Percentiles rank a stretch among this genome's conserved stretches.
These are phyloP conservation scores for Dalbergia cochinchinensis DNA, from an alignment of 306 rosid genomes.

Conservation along the genomic window DNA sequence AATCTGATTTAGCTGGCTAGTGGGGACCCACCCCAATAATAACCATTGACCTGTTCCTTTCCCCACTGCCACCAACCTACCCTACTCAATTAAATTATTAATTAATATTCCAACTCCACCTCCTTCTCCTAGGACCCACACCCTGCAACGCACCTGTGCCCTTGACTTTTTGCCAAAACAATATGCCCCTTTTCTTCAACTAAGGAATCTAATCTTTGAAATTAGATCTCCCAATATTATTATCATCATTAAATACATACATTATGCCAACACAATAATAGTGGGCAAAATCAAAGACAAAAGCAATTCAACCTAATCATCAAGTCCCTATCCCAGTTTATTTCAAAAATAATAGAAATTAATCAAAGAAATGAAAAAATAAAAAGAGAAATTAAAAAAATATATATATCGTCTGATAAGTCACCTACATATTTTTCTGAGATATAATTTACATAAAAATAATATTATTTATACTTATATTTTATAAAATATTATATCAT, in stretches of 20 bases:
- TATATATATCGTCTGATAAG: slow-evolving; percentile 26
- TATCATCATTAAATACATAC: slow-evolving; percentile 8
- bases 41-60: slow-evolving; percentile 32
- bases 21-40: slow-evolving; percentile 39
- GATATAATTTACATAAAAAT: slow-evolving; percentile 51
- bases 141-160: slow-evolving; percentile 2
- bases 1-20: slow-evolving; percentile 6
- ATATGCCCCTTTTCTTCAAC: slow-evolving; percentile 16
- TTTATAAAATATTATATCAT: too few species aligned
- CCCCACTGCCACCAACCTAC: not conserved
- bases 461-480: too few species aligned
- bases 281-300: not conserved
- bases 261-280: not conserved
- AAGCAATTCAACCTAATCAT: not conserved
- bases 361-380: not conserved
- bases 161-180: slow-evolving; percentile 40
- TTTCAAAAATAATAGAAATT: not conserved
- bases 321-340: not conserved
- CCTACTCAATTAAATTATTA: not conserved
- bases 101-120: slow-evolving; percentile 33
- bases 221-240: slow-evolving; percentile 39
- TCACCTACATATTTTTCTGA: not conserved
- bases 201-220: slow-evolving; percentile 52
- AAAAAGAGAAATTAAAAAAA: not conserved
- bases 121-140: not conserved